These are phyloP conservation scores for Flaveria sonorensis DNA, from an alignment of 129 eudicot species.

Conservation along the genomic window DNA sequence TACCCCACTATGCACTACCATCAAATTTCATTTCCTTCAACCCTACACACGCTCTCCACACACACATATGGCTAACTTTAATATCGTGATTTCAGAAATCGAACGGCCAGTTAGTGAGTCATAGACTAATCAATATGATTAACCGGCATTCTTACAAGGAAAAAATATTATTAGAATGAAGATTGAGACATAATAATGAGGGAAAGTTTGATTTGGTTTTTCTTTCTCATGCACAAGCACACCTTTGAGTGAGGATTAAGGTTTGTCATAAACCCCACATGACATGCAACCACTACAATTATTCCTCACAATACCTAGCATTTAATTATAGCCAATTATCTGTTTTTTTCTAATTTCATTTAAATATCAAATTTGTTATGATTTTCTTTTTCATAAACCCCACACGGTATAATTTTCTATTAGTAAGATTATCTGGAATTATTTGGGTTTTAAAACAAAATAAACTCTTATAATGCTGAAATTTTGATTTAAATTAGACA, in stretches of 20 bases:
- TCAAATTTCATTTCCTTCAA: constrained; percentile 30
- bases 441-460: too few species aligned
- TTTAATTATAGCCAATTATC: neutral
- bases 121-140: neutral
- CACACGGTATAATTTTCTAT: too few species aligned
- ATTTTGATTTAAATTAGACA: too few species aligned
- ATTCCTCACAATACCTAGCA: constrained; percentile 23
- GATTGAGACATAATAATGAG: constrained; percentile 43
- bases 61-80: neutral
- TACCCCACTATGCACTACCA: constrained; percentile 28
- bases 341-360: neutral
- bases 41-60: constrained; percentile 39
- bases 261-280: constrained; percentile 48
- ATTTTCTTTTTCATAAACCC: too few species aligned
- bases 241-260: constrained; percentile 44
- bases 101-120: neutral
- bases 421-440: too few species aligned
- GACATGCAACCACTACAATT: constrained; percentile 44
- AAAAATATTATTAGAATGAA: neutral
- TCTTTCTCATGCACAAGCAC: constrained; percentile 31
- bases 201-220: constrained; percentile 37
- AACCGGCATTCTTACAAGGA: neutral
- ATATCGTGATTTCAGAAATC: neutral
- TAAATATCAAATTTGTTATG: neutral
- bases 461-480: too few species aligned